These are phyloP conservation scores for Amphirosellinia nigrospora DNA, from an alignment of 495 filamentous ascomycete species.

Conservation along the genomic window DNA sequence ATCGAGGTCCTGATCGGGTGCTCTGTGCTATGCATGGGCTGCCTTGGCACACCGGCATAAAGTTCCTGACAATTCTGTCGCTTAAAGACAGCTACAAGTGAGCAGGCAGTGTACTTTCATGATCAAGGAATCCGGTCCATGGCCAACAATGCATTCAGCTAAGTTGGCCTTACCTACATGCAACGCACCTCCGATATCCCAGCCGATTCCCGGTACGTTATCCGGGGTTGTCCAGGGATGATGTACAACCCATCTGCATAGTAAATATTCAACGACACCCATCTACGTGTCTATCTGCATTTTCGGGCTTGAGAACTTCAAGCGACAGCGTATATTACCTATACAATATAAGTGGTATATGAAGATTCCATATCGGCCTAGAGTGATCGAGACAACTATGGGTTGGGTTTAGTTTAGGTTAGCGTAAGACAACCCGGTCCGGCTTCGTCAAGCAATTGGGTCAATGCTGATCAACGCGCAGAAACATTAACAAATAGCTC, in stretches of 20 bases:
- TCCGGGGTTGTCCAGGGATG: not conserved
- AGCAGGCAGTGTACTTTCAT: not conserved
- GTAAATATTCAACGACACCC: not conserved
- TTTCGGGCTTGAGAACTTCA: not conserved
- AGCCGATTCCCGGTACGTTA: not conserved
- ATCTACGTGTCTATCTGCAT: not conserved
- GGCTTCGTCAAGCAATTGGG: not conserved
- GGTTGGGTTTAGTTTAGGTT: conserved; percentile 7
- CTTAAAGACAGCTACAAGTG: conserved; percentile 1
- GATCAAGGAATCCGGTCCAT: conserved; percentile 7
- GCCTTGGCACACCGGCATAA: conserved; percentile 1
- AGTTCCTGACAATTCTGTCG: not conserved
- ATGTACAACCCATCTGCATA: not conserved
- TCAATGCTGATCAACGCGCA: not conserved
- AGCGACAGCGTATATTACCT: not conserved
- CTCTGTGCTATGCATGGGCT: conserved; percentile 8
- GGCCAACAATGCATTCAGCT: not conserved
- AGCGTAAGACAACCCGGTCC: not conserved
- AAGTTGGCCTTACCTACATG: not conserved
- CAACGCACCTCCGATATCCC: conserved; percentile 3
- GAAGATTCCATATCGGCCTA: not conserved
- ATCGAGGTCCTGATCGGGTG: not conserved
- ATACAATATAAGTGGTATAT: not conserved
- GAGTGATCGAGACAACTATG: not conserved
- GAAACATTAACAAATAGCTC: conserved; percentile 2